A percentile compares a stretch with the other conserved stretches of the same genome.
Conservation (phyloP, 164 flowering plant genomes). For the Warburgia ugandensis region DNA sequence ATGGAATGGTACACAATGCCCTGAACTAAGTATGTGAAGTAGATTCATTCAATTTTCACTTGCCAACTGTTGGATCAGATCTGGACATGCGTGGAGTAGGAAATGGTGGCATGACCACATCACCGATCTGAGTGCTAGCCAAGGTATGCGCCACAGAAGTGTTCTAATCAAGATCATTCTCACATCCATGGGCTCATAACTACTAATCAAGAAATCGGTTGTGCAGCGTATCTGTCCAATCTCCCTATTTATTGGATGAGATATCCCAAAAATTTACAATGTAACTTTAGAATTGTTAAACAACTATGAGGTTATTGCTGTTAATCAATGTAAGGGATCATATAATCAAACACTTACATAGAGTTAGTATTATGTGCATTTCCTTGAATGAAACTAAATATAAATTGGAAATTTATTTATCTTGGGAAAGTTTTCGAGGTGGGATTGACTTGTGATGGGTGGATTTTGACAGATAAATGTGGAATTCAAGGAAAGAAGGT, state of each 20-base stretch:
- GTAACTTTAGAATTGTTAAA: conserved; percentile 39
- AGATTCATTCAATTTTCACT: too few species aligned
- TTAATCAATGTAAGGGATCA: conserved; percentile 51
- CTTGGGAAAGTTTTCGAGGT: neutral
- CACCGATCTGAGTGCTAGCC: conserved; percentile 73
- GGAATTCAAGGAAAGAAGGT: conserved; percentile 78
- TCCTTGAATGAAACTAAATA: too few species aligned
- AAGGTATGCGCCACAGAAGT: too few species aligned
- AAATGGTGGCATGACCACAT: conserved; percentile 72
- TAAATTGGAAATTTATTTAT: neutral
- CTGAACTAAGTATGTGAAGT: too few species aligned
- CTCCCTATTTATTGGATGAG: conserved; percentile 77
- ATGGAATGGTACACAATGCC: conserved; percentile 99
- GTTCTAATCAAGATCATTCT: too few species aligned
- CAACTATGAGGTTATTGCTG: conserved; percentile 70
- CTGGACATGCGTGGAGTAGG: conserved; percentile 95
- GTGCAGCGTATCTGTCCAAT: conserved; percentile 23
- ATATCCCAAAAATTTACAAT: conserved; percentile 37
- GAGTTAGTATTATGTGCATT: neutral
- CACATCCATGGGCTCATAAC: too few species aligned
- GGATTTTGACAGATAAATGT: conserved; percentile 37
- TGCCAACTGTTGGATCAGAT: conserved; percentile 28
- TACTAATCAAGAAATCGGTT: too few species aligned
- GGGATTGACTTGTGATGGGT: too few species aligned
- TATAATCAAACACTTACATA: too few species aligned